Evolutionary conservation across 768 basidiomycete species (phyloP), one percentile per base, ranked within the genome.

Genomic region (Naganishia vaughanmartiniae): DNA sequence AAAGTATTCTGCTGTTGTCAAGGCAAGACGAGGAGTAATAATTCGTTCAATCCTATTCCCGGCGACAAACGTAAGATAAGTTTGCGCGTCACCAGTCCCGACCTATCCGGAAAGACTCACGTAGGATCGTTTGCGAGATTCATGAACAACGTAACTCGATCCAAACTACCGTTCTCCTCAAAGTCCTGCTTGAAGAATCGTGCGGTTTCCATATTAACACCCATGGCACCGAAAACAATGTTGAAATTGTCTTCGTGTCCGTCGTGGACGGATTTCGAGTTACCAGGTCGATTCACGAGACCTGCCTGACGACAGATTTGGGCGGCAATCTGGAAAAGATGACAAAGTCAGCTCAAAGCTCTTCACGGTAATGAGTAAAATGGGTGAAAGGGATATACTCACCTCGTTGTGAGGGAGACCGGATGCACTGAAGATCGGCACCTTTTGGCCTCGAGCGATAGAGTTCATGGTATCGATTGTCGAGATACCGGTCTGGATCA

Each of bases 211-310:
- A 96, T 96, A 85, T 99, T 99, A 71, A 95, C 96, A 87, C 96
- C 96, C 96, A 99, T 98, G 48, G 96, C 96, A 69, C 94, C 96
- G 81, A 98, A 99, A 57, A 98, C 96, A 78, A 99, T 94, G 57
- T 93, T 95, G 86, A 99, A 99, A 83, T 99, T 99, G 84, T 99
- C 95, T 85, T 96, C 95, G 83, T 98, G 95, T 68, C 93, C 95
- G 79, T 99, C 96, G 78, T 94, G 94, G 19, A 95, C 93, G 77
- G 91, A 93, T 83, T 98, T 98, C 56, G 91, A 93, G 39, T 78
- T 75, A 66, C 81, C 81, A 9, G 96, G 95, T 55, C 93, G 86
- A 83, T 93, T 93, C 78, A 99, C 96, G 71, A 99, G 85, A 73
- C 95, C 96, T 42, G 96, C 92, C 84, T 99, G 96, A 81, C 96